Evolutionary conservation across 257 asterid species (phyloP).

Genomic region (Cinchona pubescens): DNA sequence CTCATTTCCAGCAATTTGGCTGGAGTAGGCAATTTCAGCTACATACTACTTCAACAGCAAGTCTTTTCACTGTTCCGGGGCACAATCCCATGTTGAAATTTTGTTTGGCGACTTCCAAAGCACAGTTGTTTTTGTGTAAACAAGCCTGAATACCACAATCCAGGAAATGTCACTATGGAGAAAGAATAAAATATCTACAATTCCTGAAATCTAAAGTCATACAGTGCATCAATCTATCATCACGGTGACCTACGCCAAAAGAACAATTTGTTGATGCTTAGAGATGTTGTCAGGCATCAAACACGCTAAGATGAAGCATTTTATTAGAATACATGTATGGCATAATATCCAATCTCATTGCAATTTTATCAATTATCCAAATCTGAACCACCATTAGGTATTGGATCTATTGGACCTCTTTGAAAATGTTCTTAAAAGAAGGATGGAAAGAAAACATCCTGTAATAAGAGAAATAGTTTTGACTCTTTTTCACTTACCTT

Average conservation of each 20-base stretch:
- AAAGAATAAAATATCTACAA: neutral
- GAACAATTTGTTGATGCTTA: too few relatives aligned
- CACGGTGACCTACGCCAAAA: too few relatives aligned
- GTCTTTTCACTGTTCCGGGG: conserved; percentile 39
- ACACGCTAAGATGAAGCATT: too few relatives aligned
- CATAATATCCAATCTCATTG: too few relatives aligned
- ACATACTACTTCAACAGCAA: conserved; percentile 59
- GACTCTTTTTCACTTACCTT: conserved; percentile 33
- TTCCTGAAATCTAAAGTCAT: neutral
- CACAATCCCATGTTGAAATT: conserved; percentile 43
- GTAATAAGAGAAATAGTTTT: neutral
- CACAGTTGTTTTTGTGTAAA: conserved; percentile 48
- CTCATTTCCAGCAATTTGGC: neutral
- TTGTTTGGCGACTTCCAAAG: conserved; percentile 31
- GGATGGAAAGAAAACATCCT: neutral
- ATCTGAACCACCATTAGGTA: too few relatives aligned
- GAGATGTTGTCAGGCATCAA: too few relatives aligned
- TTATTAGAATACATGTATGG: too few relatives aligned
- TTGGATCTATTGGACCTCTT: neutral
- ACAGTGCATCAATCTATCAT: too few relatives aligned
- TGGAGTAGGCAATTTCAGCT: conserved; percentile 23
- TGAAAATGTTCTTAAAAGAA: neutral
- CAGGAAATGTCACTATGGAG: neutral
- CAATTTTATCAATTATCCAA: too few relatives aligned
- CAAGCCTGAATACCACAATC: conserved; percentile 47